A percentile compares a stretch with the other conserved stretches of the same genome.
These are phyloP conservation scores for Trichoderma sp. DNA, from an alignment of 2,329 filamentous ascomycete species.

Conservation along the genomic window DNA sequence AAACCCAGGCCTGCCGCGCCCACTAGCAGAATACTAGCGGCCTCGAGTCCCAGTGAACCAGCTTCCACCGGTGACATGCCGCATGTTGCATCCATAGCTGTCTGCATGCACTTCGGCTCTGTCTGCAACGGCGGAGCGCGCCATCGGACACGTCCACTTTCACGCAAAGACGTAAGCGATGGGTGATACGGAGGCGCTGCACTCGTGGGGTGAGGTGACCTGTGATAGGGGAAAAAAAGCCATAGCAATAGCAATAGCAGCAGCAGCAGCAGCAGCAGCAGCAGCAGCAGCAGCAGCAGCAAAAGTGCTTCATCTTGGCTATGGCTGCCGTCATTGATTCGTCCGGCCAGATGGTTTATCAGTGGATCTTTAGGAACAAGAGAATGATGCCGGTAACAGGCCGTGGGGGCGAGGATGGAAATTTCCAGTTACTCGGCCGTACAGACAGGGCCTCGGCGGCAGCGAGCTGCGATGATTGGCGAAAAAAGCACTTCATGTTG, in stretches of 20 bases:
- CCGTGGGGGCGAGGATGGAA: not conserved
- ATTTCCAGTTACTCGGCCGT: not conserved
- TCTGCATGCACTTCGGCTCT: conserved; percentile 16
- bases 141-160: conserved; percentile 6
- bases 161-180: not conserved
- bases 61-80: conserved; percentile 20
- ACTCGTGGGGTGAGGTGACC: not conserved
- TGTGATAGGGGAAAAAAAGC: not conserved
- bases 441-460: conserved; percentile 3
- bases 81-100: not conserved
- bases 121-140: not conserved
- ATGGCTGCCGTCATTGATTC: conserved; percentile 3
- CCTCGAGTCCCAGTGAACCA: not conserved
- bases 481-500: too few species aligned
- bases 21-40: not conserved
- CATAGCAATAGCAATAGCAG: not conserved
- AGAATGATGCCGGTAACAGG: not conserved
- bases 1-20: not conserved
- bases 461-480: conserved; percentile 12
- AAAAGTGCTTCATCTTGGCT: not conserved
- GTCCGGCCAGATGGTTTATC: conserved; percentile 9
- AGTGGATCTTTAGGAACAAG: conserved; percentile 2
- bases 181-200: not conserved
- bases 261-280: conserved; percentile 1
- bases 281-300: not conserved